phyloP scores from a whole-genome alignment of 139 green algal genomes.

The Chlorella sp. region DNA sequence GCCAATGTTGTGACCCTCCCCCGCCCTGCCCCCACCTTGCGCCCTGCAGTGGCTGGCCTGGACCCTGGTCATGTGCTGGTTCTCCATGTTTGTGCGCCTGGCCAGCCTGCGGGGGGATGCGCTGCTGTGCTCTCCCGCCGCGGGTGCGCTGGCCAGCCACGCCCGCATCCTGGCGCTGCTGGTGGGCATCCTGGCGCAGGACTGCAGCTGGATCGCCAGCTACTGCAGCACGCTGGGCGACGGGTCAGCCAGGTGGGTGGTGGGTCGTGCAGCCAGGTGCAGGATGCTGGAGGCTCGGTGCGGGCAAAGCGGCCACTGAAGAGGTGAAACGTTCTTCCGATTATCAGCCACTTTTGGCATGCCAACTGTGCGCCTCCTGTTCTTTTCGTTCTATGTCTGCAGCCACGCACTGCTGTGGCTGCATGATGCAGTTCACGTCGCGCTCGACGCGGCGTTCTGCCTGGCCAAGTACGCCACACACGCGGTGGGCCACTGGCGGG shows the following conservation, averaged over 20 bases:
- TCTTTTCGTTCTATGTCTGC: not conserved
- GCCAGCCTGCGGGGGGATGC: constrained; percentile 34
- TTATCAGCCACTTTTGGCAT: no score
- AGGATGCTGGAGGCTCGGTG: no score
- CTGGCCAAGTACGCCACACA: constrained; percentile 24
- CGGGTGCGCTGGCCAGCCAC: constrained; percentile 18
- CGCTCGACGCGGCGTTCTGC: constrained; percentile 24
- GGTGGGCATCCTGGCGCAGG: constrained; percentile 33
- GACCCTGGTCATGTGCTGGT: not conserved
- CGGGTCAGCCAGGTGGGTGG: not conserved
- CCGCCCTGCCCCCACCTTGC: not conserved
- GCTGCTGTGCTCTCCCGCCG: constrained; percentile 28
- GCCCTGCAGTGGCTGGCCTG: constrained; percentile 24
- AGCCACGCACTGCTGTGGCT: constrained; percentile 34
- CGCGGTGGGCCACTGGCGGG: constrained; percentile 7
- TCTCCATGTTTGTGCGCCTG: constrained; percentile 25
- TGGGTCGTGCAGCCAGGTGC: no score
- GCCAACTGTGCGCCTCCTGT: no score
- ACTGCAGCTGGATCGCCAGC: not conserved
- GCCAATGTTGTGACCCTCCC: no score
- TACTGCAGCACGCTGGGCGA: not conserved
- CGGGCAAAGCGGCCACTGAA: no score
- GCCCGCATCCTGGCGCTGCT: constrained; percentile 31
- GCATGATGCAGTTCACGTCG: constrained; percentile 29
- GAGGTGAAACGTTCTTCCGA: no score